Conservation (phyloP, 2,329 filamentous ascomycete genomes). For the Phialophora expanda region DNA sequence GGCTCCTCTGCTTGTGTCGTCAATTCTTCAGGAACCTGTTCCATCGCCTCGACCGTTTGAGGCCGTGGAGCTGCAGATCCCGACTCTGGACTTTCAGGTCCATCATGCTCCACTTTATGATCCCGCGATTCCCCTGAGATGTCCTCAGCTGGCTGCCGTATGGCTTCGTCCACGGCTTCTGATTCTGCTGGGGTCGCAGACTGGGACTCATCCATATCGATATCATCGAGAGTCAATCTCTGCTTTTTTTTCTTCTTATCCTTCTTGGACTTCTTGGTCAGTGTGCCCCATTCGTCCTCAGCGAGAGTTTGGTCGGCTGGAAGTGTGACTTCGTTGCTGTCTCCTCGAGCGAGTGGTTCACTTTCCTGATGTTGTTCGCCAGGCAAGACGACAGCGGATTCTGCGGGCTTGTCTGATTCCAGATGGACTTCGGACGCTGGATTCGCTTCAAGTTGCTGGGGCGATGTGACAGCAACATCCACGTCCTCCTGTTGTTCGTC, state of each 20-base stretch:
- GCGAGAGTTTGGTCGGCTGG: neutral
- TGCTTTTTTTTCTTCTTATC: slow-evolving; percentile 40
- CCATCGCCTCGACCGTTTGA: neutral
- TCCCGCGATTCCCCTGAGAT: neutral
- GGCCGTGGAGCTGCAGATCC: neutral
- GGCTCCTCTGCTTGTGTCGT: neutral
- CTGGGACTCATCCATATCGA: neutral
- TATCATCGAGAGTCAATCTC: slow-evolving; percentile 34
- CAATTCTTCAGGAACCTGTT: neutral
- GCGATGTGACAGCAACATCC: neutral
- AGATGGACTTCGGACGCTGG: neutral
- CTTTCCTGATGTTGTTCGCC: neutral
- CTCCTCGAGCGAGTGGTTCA: neutral
- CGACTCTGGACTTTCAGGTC: neutral
- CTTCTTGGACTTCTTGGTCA: slow-evolving; percentile 39
- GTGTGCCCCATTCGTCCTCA: slow-evolving; percentile 31
- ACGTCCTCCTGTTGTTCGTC: neutral
- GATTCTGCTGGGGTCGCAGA: neutral
- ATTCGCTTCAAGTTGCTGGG: neutral
- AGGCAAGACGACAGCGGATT: neutral
- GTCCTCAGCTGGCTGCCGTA: neutral
- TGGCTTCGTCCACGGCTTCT: neutral
- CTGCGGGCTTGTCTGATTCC: neutral
- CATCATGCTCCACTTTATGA: neutral
- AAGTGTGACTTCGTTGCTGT: neutral